A percentile compares a stretch with the other conserved stretches of the same genome.
Conservation (phyloP, 1,139 yeast species). For the Blastobotrys persicus region DNA sequence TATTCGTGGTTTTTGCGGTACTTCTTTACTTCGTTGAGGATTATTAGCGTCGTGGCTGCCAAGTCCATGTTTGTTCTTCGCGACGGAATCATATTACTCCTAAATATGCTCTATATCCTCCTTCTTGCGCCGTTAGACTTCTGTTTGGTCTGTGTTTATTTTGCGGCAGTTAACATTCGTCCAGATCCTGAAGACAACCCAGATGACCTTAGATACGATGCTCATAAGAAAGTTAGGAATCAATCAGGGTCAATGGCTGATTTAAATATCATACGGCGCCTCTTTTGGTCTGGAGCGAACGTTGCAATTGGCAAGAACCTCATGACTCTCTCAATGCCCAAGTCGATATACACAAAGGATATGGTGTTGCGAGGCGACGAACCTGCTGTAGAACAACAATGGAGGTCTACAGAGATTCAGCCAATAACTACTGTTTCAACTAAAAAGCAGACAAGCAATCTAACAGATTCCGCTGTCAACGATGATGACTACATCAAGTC, state of each 20-base stretch:
- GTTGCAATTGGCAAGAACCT: slow-evolving; percentile 21
- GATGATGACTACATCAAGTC: slow-evolving; percentile 3
- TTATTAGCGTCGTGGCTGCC: slow-evolving; percentile 18
- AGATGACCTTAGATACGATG: slow-evolving; percentile 5
- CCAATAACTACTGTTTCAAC: neutral
- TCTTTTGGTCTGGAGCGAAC: slow-evolving; percentile 28
- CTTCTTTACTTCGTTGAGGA: slow-evolving; percentile 14
- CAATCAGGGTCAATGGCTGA: slow-evolving; percentile 16
- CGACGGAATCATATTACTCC: slow-evolving; percentile 19
- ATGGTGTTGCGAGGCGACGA: slow-evolving; percentile 1
- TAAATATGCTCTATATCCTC: slow-evolving; percentile 18
- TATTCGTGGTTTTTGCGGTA: slow-evolving; percentile 8
- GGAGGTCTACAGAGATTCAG: neutral
- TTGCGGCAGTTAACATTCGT: slow-evolving; percentile 16
- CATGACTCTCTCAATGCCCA: slow-evolving; percentile 21
- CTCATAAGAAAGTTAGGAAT: slow-evolving; percentile 1
- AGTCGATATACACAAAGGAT: slow-evolving; percentile 7
- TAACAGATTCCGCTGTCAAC: neutral
- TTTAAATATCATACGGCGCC: slow-evolving; percentile 22
- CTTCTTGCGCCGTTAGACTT: slow-evolving; percentile 27
- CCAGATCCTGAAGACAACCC: slow-evolving; percentile 11
- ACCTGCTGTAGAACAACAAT: slow-evolving; percentile 2
- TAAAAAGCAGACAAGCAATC: neutral
- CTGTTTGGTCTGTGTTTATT: slow-evolving; percentile 19
- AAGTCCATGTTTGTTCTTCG: slow-evolving; percentile 24